These are phyloP conservation scores for Botrytis fabae DNA, from an alignment of 2,329 filamentous ascomycete species.

Conservation along the genomic window DNA sequence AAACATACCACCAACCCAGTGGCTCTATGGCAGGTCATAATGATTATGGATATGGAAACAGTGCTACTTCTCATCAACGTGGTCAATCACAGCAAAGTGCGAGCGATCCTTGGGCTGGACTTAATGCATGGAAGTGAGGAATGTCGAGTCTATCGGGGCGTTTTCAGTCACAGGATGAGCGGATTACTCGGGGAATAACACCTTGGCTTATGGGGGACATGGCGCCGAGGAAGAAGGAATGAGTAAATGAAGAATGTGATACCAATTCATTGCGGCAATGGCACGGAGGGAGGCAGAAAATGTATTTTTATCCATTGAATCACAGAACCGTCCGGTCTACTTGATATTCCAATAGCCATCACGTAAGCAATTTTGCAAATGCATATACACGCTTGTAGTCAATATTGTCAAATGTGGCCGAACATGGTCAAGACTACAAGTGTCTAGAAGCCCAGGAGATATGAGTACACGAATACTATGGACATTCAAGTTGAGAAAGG, in stretches of 20 bases:
- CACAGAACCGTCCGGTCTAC: neutral
- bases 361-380: neutral
- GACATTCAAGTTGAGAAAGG: neutral
- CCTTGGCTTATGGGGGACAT: neutral
- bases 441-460: neutral
- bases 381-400: neutral
- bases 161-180: neutral
- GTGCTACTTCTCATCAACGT: slow-evolving; percentile 36
- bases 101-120: slow-evolving; percentile 67
- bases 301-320: slow-evolving; percentile 20
- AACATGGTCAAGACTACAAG: neutral
- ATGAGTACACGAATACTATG: neutral
- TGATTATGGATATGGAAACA: slow-evolving; percentile 54
- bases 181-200: slow-evolving; percentile 9
- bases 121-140: slow-evolving; percentile 43
- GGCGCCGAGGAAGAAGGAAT: slow-evolving; percentile 18
- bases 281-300: neutral
- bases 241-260: slow-evolving; percentile 12
- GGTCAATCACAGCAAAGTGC: slow-evolving; percentile 38
- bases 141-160: neutral
- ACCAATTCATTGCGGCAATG: slow-evolving; percentile 9
- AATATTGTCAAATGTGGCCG: neutral
- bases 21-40: slow-evolving; percentile 52
- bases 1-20: slow-evolving; percentile 48
- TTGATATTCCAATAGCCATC: neutral